Percentiles rank a stretch among this genome's conserved stretches.
phyloP scores from a whole-genome alignment of 345 rosid species.

The Eutrema japonicum region DNA sequence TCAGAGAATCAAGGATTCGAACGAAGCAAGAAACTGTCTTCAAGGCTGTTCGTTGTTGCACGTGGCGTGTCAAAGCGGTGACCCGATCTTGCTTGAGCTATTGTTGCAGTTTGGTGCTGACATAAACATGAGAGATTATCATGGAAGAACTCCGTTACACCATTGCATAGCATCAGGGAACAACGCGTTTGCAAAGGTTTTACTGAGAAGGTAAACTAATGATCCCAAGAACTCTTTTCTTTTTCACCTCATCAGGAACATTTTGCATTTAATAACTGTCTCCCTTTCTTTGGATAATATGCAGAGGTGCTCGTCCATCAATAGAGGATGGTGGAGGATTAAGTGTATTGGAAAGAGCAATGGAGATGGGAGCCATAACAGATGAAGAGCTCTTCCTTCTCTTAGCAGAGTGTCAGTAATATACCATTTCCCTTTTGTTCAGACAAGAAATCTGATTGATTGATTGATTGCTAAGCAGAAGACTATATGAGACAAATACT shows the following conservation, averaged over 20 bases:
- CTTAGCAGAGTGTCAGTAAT: conserved; percentile 58
- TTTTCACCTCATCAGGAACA: neutral
- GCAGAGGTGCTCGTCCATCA: conserved; percentile 74
- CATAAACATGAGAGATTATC: conserved; percentile 67
- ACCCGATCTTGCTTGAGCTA: conserved; percentile 70
- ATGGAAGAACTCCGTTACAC: conserved; percentile 87
- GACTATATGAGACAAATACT: conserved; percentile 10
- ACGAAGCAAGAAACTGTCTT: conserved; percentile 64
- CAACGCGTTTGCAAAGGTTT: conserved; percentile 68
- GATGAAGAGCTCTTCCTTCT: conserved; percentile 78
- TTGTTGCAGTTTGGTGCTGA: conserved; percentile 82
- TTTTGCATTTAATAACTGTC: neutral
- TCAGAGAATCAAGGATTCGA: conserved; percentile 60
- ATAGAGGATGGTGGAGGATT: conserved; percentile 72
- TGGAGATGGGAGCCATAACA: conserved; percentile 90
- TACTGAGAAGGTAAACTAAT: conserved; percentile 67
- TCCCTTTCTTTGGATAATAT: neutral
- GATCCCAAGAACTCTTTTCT: neutral
- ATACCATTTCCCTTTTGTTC: conserved; percentile 10
- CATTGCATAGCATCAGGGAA: conserved; percentile 64
- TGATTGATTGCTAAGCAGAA: conserved; percentile 18
- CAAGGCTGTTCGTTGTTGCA: conserved; percentile 85
- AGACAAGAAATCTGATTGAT: conserved; percentile 16
- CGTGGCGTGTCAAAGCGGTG: conserved; percentile 69
- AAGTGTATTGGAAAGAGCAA: conserved; percentile 78